These are phyloP conservation scores for Pyricularia sp. DNA, from an alignment of 2,329 filamentous ascomycete genomes.

Conservation along the genomic window DNA sequence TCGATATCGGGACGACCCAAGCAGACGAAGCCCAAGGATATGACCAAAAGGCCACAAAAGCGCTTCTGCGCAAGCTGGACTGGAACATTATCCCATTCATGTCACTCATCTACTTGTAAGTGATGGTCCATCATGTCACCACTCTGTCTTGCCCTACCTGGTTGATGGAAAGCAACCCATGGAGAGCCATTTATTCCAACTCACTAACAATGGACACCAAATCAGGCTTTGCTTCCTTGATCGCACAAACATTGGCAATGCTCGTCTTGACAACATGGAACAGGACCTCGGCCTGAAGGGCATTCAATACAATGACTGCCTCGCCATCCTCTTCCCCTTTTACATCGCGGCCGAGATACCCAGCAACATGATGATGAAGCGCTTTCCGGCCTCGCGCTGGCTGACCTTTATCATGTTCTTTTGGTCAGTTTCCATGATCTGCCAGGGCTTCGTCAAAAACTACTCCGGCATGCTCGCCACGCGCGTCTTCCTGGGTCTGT, in stretches of 20 bases:
- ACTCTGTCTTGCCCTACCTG: too few relatives aligned
- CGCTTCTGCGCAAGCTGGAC: slow-evolving; percentile 31
- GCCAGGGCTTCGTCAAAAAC: slow-evolving; percentile 65
- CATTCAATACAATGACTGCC: slow-evolving; percentile 49
- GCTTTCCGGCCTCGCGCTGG: slow-evolving; percentile 46
- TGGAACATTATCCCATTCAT: slow-evolving; percentile 35
- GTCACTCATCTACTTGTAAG: slow-evolving; percentile 15
- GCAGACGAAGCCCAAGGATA: slow-evolving; percentile 1
- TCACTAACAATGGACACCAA: not conserved
- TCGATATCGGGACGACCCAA: not conserved
- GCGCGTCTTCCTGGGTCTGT: slow-evolving; percentile 22
- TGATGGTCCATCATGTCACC: not conserved
- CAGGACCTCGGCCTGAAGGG: slow-evolving; percentile 43
- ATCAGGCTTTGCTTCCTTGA: slow-evolving; percentile 31
- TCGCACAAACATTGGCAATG: slow-evolving; percentile 62
- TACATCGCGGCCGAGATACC: slow-evolving; percentile 50
- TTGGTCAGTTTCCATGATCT: slow-evolving; percentile 2
- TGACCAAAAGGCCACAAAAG: slow-evolving; percentile 10
- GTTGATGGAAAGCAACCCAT: not conserved
- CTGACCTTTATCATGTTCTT: slow-evolving; percentile 27
- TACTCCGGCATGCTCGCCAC: slow-evolving; percentile 51
- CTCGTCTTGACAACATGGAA: slow-evolving; percentile 51
- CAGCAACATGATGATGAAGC: slow-evolving; percentile 50
- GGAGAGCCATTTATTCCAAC: not conserved
- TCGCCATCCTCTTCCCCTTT: slow-evolving; percentile 52